These are phyloP conservation scores for Metschnikowia chrysomelidarum DNA, from an alignment of 805 yeast species.

Conservation along the genomic window DNA sequence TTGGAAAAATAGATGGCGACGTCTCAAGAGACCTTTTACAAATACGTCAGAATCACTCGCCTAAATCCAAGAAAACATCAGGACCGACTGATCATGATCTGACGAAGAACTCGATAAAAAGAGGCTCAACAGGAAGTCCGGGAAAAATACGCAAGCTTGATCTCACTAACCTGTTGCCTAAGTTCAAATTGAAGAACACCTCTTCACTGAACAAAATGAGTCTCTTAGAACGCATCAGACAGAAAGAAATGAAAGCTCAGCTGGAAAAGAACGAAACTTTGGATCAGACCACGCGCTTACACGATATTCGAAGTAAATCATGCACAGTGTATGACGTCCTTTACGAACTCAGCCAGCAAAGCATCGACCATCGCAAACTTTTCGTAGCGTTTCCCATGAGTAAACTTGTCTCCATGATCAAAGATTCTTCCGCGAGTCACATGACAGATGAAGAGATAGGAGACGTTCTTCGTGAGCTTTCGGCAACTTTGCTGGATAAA, in stretches of 20 bases:
- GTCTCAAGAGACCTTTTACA: no score
- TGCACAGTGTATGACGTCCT: constrained; percentile 34
- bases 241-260: constrained; percentile 29
- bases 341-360: constrained; percentile 23
- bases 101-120: constrained; percentile 1
- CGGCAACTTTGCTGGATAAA: constrained; percentile 17
- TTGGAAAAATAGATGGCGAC: no score
- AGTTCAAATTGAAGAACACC: constrained; percentile 32
- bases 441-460: constrained; percentile 28
- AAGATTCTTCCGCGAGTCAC: constrained; percentile 34
- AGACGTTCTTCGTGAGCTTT: constrained; percentile 27
- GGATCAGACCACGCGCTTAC: constrained; percentile 20
- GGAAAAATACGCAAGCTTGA: constrained; percentile 3
- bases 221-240: constrained; percentile 38
- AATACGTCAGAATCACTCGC: neutral
- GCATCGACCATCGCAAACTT: neutral
- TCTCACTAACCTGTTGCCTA: constrained; percentile 34
- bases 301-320: constrained; percentile 28
- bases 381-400: constrained; percentile 23
- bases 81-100: neutral
- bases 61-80: neutral
- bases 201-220: constrained; percentile 25
- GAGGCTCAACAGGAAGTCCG: neutral
- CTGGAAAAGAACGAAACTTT: constrained; percentile 20
- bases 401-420: constrained; percentile 27